phyloP scores from a whole-genome alignment of 805 yeast species.

The Saccharomycopsis sp. region DNA sequence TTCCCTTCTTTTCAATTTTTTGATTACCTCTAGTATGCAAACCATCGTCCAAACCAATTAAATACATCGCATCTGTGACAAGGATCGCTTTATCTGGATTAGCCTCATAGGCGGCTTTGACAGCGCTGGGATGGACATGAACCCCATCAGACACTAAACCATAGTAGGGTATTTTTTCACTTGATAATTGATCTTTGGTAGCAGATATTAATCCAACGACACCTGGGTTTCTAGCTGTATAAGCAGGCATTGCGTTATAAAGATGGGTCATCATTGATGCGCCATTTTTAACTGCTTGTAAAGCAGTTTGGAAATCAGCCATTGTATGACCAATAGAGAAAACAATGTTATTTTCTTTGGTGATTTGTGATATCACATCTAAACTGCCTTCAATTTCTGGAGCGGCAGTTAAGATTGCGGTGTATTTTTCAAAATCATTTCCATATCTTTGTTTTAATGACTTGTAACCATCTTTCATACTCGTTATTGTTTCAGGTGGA shows the following conservation, averaged over 20 bases:
- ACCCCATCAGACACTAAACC: constrained; percentile 56
- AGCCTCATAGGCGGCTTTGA: constrained; percentile 42
- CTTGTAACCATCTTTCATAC: no score
- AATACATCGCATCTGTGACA: constrained; percentile 54
- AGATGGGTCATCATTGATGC: constrained; percentile 56
- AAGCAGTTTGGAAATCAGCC: no score
- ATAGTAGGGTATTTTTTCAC: constrained; percentile 35
- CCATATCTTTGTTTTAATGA: constrained; percentile 1
- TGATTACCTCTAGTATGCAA: constrained; percentile 44
- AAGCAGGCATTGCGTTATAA: constrained; percentile 55
- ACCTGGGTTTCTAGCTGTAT: constrained; percentile 54
- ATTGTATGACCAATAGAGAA: constrained; percentile 44
- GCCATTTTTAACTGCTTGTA: constrained; percentile 43
- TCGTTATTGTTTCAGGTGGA: no score
- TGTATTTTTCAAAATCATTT: constrained; percentile 15
- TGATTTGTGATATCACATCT: constrained; percentile 34
- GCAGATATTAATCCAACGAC: constrained; percentile 45
- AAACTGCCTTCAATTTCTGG: constrained; percentile 44
- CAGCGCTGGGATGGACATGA: constrained; percentile 49
- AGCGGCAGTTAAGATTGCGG: constrained; percentile 43
- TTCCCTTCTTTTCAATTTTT: constrained; percentile 41
- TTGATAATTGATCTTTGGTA: constrained; percentile 2
- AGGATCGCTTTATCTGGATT: constrained; percentile 39
- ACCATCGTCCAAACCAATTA: constrained; percentile 54
- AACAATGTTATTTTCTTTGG: constrained; percentile 28